A percentile compares a stretch with the other conserved stretches of the same genome.
phyloP scores from a whole-genome alignment of 306 rosid genomes.

The Pueraria montana region DNA sequence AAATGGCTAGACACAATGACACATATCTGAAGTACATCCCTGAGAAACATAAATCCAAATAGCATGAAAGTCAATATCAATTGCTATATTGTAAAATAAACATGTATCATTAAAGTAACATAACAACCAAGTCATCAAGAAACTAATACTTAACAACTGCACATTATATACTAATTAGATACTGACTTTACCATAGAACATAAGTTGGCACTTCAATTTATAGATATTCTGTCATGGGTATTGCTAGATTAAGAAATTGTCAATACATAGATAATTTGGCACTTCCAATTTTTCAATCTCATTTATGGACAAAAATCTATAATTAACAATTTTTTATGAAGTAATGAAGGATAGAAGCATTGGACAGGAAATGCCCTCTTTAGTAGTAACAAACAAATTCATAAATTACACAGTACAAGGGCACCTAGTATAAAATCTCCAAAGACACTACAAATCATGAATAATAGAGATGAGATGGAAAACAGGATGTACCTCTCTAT shows the following conservation, averaged over 20 bases:
- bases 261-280: too few species aligned
- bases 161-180: too few species aligned
- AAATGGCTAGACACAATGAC: too few species aligned
- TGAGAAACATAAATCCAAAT: too few species aligned
- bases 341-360: slow-evolving; percentile 1
- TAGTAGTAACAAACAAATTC: slow-evolving; percentile 25
- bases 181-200: slow-evolving; percentile 5
- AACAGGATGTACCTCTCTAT: slow-evolving; percentile 81
- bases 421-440: slow-evolving; percentile 32
- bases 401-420: slow-evolving; percentile 14
- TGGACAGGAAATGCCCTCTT: slow-evolving; percentile 5
- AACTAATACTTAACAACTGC: too few species aligned
- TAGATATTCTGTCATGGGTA: not conserved
- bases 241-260: slow-evolving; percentile 15
- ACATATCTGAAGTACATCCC: too few species aligned
- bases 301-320: slow-evolving; percentile 26
- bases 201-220: not conserved
- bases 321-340: slow-evolving; percentile 14
- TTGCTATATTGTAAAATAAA: too few species aligned
- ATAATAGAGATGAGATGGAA: slow-evolving; percentile 10
- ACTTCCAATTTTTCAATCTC: not conserved
- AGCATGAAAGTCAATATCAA: too few species aligned
- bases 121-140: too few species aligned
- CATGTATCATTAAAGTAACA: too few species aligned
- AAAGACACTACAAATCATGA: slow-evolving; percentile 32